Evolutionary conservation across 345 rosid species (phyloP), one percentile per base, ranked within the genome.

Genomic region (Mallotus nudiflorus): DNA sequence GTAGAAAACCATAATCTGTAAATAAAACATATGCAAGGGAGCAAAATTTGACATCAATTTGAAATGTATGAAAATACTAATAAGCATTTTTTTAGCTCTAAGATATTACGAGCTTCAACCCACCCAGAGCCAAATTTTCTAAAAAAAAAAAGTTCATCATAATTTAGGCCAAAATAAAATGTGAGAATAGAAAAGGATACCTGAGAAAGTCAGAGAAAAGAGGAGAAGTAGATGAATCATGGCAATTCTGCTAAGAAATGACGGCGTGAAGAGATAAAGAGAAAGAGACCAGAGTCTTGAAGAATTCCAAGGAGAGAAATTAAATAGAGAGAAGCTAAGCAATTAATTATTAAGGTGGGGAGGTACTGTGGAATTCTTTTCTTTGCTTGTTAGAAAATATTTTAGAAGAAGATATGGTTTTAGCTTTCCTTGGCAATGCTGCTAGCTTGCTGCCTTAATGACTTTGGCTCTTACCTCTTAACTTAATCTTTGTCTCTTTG

Each of bases 351-450:
- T n/a, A n/a, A n/a, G n/a, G n/a, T n/a, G n/a, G n/a, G 50, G 25
- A 50, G 24, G 13, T 18, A 19, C 31, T 3, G 27, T 69, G 53
- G 75, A 80, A 81, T 85, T 82, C 87, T 76, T 85, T 85, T 69
- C 88, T 84, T 88, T 80, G 67, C 86, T 75, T 82, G 87, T 78
- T 68, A 79, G 87, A 31, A 37, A 12, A 29, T 53, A 53, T 53
- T 27, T 24, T 28, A 19, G 29, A 48, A 44, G 45, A 4, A 1
- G 5, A 19, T 42, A 61, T 12, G 67, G 69, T 27, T 74, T 82
- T 52, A 70, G 81, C 66, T 52, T 62, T 57, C 82, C 82, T 82
- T 89, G 58, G 52, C 70, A 68, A 71, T 73, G 74, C 73, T 83
- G 85, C 64, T 42, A 42, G 46, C 46, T 42, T 4, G 46, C 46